Base-by-base conservation (phyloP, 176 grass and related monocot species). In the Panicum miliaceum region DNA sequence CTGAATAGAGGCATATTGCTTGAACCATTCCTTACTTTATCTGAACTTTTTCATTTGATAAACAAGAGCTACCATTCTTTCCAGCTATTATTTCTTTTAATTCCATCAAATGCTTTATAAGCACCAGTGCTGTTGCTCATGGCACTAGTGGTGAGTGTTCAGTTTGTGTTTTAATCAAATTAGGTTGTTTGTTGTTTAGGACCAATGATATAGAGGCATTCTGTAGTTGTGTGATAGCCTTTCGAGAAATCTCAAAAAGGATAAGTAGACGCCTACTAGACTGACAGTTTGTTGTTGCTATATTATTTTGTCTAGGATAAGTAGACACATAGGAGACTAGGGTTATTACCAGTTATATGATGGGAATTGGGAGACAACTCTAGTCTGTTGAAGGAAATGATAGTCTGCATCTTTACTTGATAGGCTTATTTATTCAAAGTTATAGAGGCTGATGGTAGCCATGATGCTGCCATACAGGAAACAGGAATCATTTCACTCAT, bases 161-260 rank as follows among this genome's bases (percentile, higher is more conserved):
- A 9, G 56, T 23, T 59, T 59, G 10, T 72, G 38, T 72, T 80
- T 32, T 72, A 6, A 72, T 58, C 18, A 72, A 60, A 72, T 46
- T 59, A 10, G 3, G 56, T 59, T 9, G 11, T 25, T 36, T 80
- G 56, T 59, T 9, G 11, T 25, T 36, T 80, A 62, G 12, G 56
- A 10, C 56, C 43, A 67, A 22, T 50, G 26, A 8, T 35, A 8
- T 35, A 13, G 23, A 73, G 26, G 23, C 15, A 12, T 26, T 4
- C 0, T 64, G 5, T 27, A 14, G 43, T 4, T 77, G 4, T 18
- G 2, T 61, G 40, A 9, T 29, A 51, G 14, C 64, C 48, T 81
- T 68, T 57, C 11, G 38, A 36, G 32, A 69, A 81, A 26, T n/a
- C 56, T 59, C n/a, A 23, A 58, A 58, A 58, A 58, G n/a, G n/a